Evolutionary conservation across 345 rosid species (phyloP).

Genomic region (Syzygium grande): DNA sequence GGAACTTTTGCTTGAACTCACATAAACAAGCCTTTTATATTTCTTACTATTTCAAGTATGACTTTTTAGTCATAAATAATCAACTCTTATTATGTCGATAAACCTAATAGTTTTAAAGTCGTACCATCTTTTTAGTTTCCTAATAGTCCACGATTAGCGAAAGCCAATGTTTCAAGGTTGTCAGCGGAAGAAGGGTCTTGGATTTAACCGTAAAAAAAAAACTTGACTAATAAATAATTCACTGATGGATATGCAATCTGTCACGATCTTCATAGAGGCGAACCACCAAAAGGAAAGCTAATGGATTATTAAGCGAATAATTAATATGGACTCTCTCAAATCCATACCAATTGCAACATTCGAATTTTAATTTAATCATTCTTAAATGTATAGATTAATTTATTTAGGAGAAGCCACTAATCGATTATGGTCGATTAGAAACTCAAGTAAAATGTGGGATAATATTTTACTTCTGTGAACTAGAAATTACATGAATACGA

Average conservation of each 20-base stretch:
- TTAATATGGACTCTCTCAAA: background rate
- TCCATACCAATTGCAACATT: background rate
- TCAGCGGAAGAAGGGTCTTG: background rate
- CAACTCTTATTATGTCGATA: background rate
- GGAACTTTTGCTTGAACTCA: background rate
- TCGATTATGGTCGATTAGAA: background rate
- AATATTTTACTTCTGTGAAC: too few species aligned
- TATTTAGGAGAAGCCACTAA: background rate
- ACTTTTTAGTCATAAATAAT: background rate
- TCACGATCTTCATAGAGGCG: background rate
- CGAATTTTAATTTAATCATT: background rate
- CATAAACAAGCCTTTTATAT: background rate
- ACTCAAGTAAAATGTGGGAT: background rate
- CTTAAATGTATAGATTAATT: background rate
- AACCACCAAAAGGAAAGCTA: background rate
- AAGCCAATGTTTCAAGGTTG: background rate
- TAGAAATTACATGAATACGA: background rate
- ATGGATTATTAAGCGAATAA: background rate
- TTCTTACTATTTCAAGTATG: background rate
- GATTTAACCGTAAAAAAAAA: background rate
- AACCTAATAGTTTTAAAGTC: background rate
- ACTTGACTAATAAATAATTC: background rate
- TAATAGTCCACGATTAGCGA: fast-evolving
- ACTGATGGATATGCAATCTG: background rate
- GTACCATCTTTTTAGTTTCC: background rate